These are phyloP conservation scores for Sporothrix phasma DNA, from an alignment of 2,329 filamentous ascomycete species.

Conservation along the genomic window DNA sequence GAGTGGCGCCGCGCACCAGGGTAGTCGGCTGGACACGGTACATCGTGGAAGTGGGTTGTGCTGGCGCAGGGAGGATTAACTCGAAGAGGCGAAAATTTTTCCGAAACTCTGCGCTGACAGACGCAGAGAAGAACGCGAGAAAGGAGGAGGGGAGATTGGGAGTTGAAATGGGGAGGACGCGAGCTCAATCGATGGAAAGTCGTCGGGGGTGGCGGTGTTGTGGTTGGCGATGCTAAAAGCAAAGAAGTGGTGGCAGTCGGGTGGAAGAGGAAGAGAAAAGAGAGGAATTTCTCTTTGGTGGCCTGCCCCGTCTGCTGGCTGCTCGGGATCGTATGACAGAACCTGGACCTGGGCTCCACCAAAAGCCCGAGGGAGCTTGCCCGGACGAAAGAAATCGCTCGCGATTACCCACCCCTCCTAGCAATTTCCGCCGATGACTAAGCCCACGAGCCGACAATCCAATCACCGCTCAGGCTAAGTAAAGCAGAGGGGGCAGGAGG, in stretches of 20 bases:
- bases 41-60: constrained; percentile 31
- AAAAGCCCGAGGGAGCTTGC: constrained; percentile 16
- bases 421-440: constrained; percentile 10
- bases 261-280: constrained; percentile 16
- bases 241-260: not conserved
- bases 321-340: constrained; percentile 20
- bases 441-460: not conserved
- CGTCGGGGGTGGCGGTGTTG: not conserved
- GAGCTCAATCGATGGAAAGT: constrained; percentile 7
- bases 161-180: not conserved
- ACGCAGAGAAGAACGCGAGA: not conserved
- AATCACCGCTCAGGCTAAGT: constrained; percentile 11
- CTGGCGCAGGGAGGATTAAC: not conserved
- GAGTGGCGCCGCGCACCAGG: constrained; percentile 38
- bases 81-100: constrained; percentile 11
- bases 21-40: constrained; percentile 45
- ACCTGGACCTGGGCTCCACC: constrained; percentile 16
- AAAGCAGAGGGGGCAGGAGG: not conserved
- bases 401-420: constrained; percentile 17
- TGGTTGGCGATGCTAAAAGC: not conserved
- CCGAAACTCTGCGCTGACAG: not conserved
- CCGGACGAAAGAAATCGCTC: constrained; percentile 21
- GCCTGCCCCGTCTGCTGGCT: not conserved
- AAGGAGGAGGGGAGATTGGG: not conserved
- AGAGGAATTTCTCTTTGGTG: constrained; percentile 10